Base-by-base conservation (phyloP, 2,329 filamentous ascomycete genomes). In the Cladophialophora yegresii region DNA sequence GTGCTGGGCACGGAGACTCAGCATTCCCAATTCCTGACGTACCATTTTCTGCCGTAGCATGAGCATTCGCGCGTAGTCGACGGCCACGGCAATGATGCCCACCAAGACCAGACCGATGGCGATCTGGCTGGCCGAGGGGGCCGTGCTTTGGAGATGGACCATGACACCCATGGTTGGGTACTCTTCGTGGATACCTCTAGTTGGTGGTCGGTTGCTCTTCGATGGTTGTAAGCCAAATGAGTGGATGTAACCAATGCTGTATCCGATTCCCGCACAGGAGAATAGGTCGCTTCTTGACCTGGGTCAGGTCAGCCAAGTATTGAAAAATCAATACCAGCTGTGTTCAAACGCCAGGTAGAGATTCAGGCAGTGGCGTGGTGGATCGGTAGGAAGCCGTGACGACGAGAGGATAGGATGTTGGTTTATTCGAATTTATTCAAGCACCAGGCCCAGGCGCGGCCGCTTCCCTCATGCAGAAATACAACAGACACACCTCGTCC, bases 31-130 rank as follows among this genome's bases (percentile, higher is more conserved):
- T 2, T 51, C 26, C 22, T 26, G 26, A 26, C 57, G 43, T 65
- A 72, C 72, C 72, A 73, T 73, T 51, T 68, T 71, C 23, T 65
- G 69, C 30, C 72, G 65, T 23, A 74, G 57, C 56, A 70, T 62
- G 13, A 73, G 60, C 71, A 73, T 74, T 22, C 68, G 63, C 4
- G 65, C 67, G 67, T 73, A 73, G 55, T 73, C 71, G 50, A 63
- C 50, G 8, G 68, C 32, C 4, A 73, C 36, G 6, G 68, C 55
- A 13, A 65, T 26, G 43, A 65, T 20, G 20, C 65, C 65, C 12
- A 67, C 51, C 26, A 67, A 22, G 3, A 26, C 65, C 45, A 65
- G 33, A n/a, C 59, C 59, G n/a, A 65, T 60, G 28, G 59, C 65
- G 32, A 67, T 58, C 36, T 65, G 56, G 62, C 59, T 61, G 59